phyloP scores from a whole-genome alignment of 1,284 basidiomycete species.

The Ganoderma leucocontextum region DNA sequence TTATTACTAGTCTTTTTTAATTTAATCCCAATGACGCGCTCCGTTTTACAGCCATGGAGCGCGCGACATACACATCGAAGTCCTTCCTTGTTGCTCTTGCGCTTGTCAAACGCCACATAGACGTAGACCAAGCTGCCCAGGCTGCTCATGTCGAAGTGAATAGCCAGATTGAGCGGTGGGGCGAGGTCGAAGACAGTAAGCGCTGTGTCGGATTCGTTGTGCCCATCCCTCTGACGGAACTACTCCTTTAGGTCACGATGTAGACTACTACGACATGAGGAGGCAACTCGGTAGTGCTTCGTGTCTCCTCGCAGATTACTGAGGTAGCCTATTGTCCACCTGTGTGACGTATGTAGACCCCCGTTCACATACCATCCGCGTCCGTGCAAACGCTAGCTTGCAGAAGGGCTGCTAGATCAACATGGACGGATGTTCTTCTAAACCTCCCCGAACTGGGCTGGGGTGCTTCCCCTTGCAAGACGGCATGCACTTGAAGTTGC shows the following conservation, averaged over 20 bases:
- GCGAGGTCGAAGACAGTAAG: conserved; percentile 98
- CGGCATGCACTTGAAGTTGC: too few relatives aligned
- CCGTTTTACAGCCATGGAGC: conserved; percentile 79
- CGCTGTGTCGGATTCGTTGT: conserved; percentile 33
- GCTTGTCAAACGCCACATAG: conserved; percentile 78
- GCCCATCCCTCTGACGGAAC: background rate
- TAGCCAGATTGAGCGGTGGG: conserved; percentile 96
- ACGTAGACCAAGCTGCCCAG: conserved; percentile 85
- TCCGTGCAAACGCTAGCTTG: background rate
- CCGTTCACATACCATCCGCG: background rate
- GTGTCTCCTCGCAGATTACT: conserved; percentile 52
- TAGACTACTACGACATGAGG: conserved; percentile 94
- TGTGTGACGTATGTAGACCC: too few relatives aligned
- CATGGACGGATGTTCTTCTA: too few relatives aligned
- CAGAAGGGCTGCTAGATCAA: background rate
- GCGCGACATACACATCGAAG: conserved; percentile 91
- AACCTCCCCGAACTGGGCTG: too few relatives aligned
- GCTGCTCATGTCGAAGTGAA: conserved; percentile 94
- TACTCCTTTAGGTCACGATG: conserved; percentile 81
- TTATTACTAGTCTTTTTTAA: too few relatives aligned
- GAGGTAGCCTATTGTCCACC: background rate
- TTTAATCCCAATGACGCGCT: background rate
- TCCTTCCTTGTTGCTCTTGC: conserved; percentile 92
- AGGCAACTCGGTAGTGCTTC: conserved; percentile 87
- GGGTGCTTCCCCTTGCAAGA: too few relatives aligned